Percentiles rank a stretch among this genome's conserved stretches.
Evolutionary conservation across 1,284 basidiomycete genomes (phyloP).

Genomic region (Malassezia slooffiae): DNA sequence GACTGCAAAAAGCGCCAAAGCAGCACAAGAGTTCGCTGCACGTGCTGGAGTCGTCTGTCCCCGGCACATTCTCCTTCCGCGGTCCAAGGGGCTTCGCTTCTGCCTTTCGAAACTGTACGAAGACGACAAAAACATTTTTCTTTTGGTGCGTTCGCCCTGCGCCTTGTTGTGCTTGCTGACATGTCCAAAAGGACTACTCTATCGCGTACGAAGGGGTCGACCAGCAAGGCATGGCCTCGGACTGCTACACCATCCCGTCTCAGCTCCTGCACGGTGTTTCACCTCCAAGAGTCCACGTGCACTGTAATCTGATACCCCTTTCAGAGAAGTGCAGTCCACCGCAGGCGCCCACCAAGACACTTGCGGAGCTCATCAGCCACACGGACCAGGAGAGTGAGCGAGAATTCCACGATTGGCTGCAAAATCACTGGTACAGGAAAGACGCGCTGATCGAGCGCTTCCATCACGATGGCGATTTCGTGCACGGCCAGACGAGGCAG

Average conservation of each 20-base stretch:
- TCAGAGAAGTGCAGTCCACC: too few relatives aligned
- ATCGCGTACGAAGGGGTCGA: not conserved
- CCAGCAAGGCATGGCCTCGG: not conserved
- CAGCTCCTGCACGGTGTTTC: not conserved
- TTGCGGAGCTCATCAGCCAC: too few relatives aligned
- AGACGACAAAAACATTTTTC: not conserved
- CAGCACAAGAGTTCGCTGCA: too few relatives aligned
- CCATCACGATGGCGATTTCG: not conserved
- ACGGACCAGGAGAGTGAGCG: not conserved
- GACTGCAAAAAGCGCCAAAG: not conserved
- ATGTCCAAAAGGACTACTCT: not conserved
- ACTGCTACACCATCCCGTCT: not conserved
- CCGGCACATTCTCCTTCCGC: not conserved
- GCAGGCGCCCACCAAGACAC: too few relatives aligned
- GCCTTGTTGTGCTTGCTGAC: too few relatives aligned
- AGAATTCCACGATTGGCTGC: slow-evolving; percentile 1
- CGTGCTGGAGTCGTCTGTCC: too few relatives aligned
- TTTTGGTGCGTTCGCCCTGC: slow-evolving; percentile 3
- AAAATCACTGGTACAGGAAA: not conserved
- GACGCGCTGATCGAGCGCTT: not conserved
- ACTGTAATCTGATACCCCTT: slow-evolving; percentile 2
- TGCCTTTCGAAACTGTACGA: not conserved
- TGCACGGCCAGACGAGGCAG: too few relatives aligned
- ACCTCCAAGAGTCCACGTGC: not conserved
- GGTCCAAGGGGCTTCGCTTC: not conserved